phyloP scores from a whole-genome alignment of 2,329 filamentous ascomycete species.

The Beauveria medogensis region DNA sequence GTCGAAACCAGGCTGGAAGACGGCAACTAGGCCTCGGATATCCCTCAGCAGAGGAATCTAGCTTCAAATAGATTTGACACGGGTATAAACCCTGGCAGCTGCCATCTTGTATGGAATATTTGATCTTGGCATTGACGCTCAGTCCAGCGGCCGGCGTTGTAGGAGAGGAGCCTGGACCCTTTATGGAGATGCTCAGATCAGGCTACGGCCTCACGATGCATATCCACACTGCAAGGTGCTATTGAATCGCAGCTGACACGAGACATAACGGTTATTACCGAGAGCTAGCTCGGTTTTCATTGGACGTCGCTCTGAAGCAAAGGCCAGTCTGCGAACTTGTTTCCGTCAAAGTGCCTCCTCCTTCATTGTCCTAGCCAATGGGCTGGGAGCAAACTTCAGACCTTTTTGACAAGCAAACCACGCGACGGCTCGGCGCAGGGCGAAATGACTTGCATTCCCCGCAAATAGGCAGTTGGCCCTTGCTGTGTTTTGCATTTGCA shows the following conservation, averaged over 20 bases:
- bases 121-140: neutral
- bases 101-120: neutral
- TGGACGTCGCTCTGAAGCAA: neutral
- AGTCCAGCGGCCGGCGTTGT: neutral
- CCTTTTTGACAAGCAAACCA: conserved; percentile 1
- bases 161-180: neutral
- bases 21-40: neutral
- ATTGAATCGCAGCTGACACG: neutral
- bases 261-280: neutral
- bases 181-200: neutral
- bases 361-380: neutral
- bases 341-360: neutral
- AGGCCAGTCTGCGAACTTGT: neutral
- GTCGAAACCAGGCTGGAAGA: neutral
- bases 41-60: neutral
- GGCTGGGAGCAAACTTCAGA: neutral
- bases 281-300: neutral
- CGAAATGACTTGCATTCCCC: neutral
- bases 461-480: neutral
- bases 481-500: neutral
- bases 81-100: neutral
- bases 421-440: neutral
- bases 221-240: neutral
- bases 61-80: neutral
- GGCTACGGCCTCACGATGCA: neutral